Evolutionary conservation across 2,329 filamentous ascomycete genomes (phyloP).

Genomic region (Hirsutella thompsonii): DNA sequence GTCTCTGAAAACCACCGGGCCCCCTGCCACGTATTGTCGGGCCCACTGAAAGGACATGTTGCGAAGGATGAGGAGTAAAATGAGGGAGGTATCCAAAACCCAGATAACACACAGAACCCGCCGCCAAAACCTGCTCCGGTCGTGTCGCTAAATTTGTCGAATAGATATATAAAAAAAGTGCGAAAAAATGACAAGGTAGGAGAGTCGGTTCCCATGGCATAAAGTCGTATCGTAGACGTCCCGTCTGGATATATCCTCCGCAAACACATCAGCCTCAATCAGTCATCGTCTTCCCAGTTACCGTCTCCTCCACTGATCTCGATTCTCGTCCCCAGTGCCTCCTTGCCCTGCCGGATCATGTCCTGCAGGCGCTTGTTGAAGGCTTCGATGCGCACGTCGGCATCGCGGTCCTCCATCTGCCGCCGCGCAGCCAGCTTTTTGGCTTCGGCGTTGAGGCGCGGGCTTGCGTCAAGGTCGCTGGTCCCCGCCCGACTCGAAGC

Average conservation of each 20-base stretch:
- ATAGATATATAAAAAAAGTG: no score
- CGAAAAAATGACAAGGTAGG: no score
- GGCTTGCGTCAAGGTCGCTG: slow-evolving; percentile 22
- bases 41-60: no score
- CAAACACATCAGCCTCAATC: not conserved
- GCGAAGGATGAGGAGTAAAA: no score
- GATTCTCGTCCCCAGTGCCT: slow-evolving; percentile 66
- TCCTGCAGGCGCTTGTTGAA: slow-evolving; percentile 70
- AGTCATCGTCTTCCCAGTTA: slow-evolving; percentile 15
- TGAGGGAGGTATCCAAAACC: no score
- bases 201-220: no score
- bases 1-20: no score
- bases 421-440: slow-evolving; percentile 61
- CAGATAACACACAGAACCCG: no score
- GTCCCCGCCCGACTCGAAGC: slow-evolving; percentile 19
- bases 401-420: slow-evolving; percentile 59
- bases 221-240: not conserved
- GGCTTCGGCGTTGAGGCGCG: slow-evolving; percentile 50
- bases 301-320: slow-evolving; percentile 46
- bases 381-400: slow-evolving; percentile 65
- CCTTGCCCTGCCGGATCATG: slow-evolving; percentile 81
- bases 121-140: no score
- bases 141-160: no score
- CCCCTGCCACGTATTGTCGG: no score
- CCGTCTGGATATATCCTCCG: not conserved